phyloP scores from a whole-genome alignment of 371 early-diverging fungal genomes.

The Dentiscutata heterogama region DNA sequence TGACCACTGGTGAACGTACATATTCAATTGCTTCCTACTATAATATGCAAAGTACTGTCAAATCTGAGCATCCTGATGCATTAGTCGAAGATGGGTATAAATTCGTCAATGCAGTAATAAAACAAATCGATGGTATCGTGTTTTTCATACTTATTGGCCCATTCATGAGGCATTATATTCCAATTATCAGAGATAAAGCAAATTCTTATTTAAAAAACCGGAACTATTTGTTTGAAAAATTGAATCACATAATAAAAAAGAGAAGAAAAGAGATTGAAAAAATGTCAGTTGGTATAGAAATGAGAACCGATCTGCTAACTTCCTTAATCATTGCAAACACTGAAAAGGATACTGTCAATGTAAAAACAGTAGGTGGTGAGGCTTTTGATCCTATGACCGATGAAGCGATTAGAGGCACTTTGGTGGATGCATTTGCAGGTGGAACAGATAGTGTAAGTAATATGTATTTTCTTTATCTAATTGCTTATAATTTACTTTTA shows the following conservation, averaged over 20 bases:
- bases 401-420: too few species aligned
- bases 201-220: background rate
- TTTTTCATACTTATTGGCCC: background rate
- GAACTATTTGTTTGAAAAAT: background rate
- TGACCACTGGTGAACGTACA: conserved; percentile 4
- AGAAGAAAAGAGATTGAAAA: conserved; percentile 21
- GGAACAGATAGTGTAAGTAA: too few species aligned
- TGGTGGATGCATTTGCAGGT: too few species aligned
- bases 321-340: background rate
- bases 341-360: too few species aligned
- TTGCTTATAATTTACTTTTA: too few species aligned
- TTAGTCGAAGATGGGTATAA: background rate
- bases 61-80: background rate
- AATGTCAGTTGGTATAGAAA: background rate
- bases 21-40: conserved; percentile 1
- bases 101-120: background rate
- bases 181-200: background rate
- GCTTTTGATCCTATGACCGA: too few species aligned
- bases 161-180: conserved; percentile 2
- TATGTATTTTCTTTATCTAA: too few species aligned
- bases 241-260: background rate
- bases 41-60: background rate
- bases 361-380: too few species aligned
- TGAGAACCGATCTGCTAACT: conserved; percentile 9
- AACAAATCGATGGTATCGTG: background rate